These are phyloP conservation scores for Phytopythium montanum DNA, from an alignment of 352 stramenopile species.

Conservation along the genomic window DNA sequence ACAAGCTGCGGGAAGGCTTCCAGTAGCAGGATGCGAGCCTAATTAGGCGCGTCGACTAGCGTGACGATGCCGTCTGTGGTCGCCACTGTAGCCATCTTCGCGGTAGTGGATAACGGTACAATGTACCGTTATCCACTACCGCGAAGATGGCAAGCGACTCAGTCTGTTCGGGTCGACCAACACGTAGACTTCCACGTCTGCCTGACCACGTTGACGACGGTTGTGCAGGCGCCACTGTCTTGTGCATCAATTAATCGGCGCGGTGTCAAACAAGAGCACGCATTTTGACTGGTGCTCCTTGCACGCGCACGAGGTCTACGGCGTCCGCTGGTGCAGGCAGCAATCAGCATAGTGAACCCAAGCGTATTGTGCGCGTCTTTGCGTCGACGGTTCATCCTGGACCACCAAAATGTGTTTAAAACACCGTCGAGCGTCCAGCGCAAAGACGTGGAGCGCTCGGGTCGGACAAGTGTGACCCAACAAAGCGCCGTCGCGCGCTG, in stretches of 20 bases:
- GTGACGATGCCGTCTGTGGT: conserved; percentile 98
- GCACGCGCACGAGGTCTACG: too few species aligned
- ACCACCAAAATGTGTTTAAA: conserved; percentile 2
- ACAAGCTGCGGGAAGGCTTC: conserved; percentile 95
- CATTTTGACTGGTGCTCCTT: neutral
- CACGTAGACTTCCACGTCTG: too few species aligned
- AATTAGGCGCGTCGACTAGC: conserved; percentile 95
- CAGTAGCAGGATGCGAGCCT: conserved; percentile 82
- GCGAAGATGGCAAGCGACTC: neutral
- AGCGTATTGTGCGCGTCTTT: conserved; percentile 1
- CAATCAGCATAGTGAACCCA: neutral
- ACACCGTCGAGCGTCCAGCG: neutral
- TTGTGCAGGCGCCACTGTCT: too few species aligned
- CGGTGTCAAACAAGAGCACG: neutral
- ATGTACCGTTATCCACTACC: conserved; percentile 5
- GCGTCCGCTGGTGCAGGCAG: too few species aligned
- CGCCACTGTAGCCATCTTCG: too few species aligned
- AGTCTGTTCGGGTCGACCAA: too few species aligned
- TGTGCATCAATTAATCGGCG: neutral
- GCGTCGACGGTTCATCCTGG: neutral
- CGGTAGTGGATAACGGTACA: too few species aligned
- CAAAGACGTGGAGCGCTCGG: neutral
- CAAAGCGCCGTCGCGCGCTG: neutral
- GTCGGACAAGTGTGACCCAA: neutral
- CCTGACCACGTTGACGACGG: conserved; percentile 4